Conservation (phyloP, 2,329 filamentous ascomycete genomes). For the Fusarium sp. region DNA sequence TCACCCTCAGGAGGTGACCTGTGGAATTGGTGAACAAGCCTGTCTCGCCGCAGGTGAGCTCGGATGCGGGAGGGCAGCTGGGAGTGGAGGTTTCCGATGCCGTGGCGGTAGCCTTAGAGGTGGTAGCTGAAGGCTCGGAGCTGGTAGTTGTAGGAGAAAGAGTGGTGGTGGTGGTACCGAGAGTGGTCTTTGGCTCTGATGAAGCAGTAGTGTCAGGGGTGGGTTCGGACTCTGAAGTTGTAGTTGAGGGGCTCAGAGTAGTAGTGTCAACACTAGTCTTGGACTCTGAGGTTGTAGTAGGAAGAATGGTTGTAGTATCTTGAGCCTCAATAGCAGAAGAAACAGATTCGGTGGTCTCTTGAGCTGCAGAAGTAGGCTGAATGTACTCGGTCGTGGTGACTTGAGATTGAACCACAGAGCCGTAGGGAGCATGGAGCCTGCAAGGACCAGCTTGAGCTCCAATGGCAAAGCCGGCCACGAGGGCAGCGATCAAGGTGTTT, state of each 20-base stretch:
- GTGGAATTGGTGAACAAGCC: not conserved
- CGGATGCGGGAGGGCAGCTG: slow-evolving; percentile 7
- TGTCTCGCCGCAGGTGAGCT: slow-evolving; percentile 18
- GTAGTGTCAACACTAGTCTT: slow-evolving; percentile 5
- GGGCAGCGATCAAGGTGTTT: slow-evolving; percentile 21
- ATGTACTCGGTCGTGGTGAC: not conserved
- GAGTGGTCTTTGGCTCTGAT: slow-evolving; percentile 15
- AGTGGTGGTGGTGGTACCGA: slow-evolving; percentile 14
- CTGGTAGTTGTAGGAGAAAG: slow-evolving; percentile 4
- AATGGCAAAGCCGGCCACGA: slow-evolving; percentile 27
- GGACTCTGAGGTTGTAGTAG: not conserved
- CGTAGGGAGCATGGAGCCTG: slow-evolving; percentile 16
- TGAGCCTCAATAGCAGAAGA: not conserved
- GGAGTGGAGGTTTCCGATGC: slow-evolving; percentile 12
- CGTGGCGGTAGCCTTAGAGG: slow-evolving; percentile 17
- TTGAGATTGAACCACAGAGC: slow-evolving; percentile 8
- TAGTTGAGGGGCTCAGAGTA: slow-evolving; percentile 3
- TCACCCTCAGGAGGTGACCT: slow-evolving; percentile 1
- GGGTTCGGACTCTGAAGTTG: not conserved
- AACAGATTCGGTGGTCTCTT: not conserved
- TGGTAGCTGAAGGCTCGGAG: slow-evolving; percentile 7
- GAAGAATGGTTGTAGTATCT: slow-evolving; percentile 1
- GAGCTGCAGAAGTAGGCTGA: not conserved
- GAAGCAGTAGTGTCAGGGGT: not conserved
- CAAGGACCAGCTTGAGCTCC: slow-evolving; percentile 30